These are phyloP conservation scores for Spinellus fusiger DNA, from an alignment of 192 early-diverging fungal species.

Conservation along the genomic window DNA sequence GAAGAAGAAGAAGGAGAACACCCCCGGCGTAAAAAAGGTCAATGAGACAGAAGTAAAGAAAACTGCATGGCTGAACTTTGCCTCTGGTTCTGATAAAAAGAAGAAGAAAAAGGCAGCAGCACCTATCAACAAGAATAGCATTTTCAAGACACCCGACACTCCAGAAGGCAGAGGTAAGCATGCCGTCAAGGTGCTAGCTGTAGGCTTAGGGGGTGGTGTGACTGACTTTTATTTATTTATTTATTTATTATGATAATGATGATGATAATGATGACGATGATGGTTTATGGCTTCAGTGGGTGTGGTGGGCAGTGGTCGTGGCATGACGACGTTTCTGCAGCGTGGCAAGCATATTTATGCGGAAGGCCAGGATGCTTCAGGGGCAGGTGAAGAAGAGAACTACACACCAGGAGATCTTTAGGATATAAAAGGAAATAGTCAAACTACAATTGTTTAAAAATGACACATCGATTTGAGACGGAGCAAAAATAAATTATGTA, in stretches of 20 bases:
- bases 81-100: conserved; percentile 37
- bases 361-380: background rate
- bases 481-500: too few relatives aligned
- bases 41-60: conserved; percentile 65
- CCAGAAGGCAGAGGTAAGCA: conserved; percentile 61
- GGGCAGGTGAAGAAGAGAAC: conserved; percentile 10
- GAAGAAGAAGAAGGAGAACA: conserved; percentile 27
- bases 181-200: conserved; percentile 5
- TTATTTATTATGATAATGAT: background rate
- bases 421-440: too few relatives aligned
- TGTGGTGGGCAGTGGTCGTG: conserved; percentile 72
- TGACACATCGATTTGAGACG: too few relatives aligned
- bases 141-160: conserved; percentile 79
- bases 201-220: background rate
- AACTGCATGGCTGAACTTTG: conserved; percentile 70
- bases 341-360: conserved; percentile 66
- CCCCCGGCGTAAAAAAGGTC: conserved; percentile 35
- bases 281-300: conserved; percentile 45
- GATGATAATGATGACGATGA: background rate
- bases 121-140: conserved; percentile 60
- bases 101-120: conserved; percentile 42
- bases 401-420: too few relatives aligned
- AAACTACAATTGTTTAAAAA: too few relatives aligned
- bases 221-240: background rate
- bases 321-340: conserved; percentile 72